Percentiles rank a stretch among this genome's conserved stretches.
These are phyloP conservation scores for Cardamine occulta DNA, from an alignment of 345 rosid species.

Conservation along the genomic window DNA sequence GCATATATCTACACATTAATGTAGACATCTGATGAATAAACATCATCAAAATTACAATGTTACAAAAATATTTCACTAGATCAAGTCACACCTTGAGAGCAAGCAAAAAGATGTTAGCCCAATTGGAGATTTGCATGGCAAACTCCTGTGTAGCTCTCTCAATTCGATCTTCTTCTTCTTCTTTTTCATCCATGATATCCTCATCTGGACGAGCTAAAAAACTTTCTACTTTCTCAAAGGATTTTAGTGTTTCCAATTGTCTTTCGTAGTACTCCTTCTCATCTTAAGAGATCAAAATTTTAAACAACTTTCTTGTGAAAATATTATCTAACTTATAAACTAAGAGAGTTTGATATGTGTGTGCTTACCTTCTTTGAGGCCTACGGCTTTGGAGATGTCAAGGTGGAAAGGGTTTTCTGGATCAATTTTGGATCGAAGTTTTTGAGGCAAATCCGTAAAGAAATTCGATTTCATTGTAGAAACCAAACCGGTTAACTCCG, in stretches of 20 bases:
- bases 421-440: conserved; percentile 60
- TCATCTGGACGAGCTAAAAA: conserved; percentile 39
- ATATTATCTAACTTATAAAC: not conserved
- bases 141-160: conserved; percentile 55
- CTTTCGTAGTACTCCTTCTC: conserved; percentile 76
- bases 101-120: conserved; percentile 71
- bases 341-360: not conserved
- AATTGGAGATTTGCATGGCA: conserved; percentile 85
- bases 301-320: not conserved
- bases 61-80: not conserved
- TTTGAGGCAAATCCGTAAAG: conserved; percentile 61
- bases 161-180: conserved; percentile 48
- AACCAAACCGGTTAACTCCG: conserved; percentile 20
- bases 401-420: conserved; percentile 59
- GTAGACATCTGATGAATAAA: conserved; percentile 22
- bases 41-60: not conserved
- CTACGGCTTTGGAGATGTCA: conserved; percentile 55
- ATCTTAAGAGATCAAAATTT: conserved; percentile 43
- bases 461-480: conserved; percentile 52
- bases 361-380: conserved; percentile 55
- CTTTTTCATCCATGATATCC: conserved; percentile 39
- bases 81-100: conserved; percentile 61
- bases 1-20: conserved; percentile 65
- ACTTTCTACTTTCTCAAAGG: conserved; percentile 78
- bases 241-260: conserved; percentile 72